phyloP scores from a whole-genome alignment of 306 rosid genomes.

The Inga laurina region DNA sequence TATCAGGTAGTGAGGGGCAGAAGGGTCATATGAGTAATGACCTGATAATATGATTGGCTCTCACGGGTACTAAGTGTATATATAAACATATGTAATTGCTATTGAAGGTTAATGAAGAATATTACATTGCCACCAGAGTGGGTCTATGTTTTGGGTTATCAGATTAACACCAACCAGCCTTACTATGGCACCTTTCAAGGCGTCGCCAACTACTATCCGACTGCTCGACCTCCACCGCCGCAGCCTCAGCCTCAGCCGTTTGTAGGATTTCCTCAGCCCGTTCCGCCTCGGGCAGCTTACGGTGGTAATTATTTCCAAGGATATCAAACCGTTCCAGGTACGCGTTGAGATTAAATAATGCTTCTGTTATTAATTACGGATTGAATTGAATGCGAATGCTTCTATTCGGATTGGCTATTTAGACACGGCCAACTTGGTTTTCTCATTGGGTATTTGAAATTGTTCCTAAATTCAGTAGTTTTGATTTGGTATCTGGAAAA shows the following conservation, averaged over 20 bases:
- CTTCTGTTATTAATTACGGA: background rate
- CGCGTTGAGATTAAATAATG: background rate
- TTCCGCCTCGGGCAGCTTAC: slow-evolving; percentile 32
- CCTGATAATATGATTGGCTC: too few species aligned
- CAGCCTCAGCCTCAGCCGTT: slow-evolving; percentile 38
- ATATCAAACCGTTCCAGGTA: slow-evolving; percentile 58
- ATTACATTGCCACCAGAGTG: too few species aligned
- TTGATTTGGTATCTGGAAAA: background rate
- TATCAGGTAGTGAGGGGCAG: too few species aligned
- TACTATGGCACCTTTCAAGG: slow-evolving; percentile 91
- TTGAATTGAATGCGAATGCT: background rate
- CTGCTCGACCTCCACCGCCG: slow-evolving; percentile 38
- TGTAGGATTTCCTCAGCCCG: slow-evolving; percentile 56
- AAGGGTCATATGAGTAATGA: too few species aligned
- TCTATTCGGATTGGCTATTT: background rate
- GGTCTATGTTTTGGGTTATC: too few species aligned
- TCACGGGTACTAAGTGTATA: too few species aligned
- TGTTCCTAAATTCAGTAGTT: background rate
- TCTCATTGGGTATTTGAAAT: background rate
- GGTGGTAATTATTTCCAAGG: slow-evolving; percentile 49
- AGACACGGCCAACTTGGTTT: background rate
- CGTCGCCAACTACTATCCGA: slow-evolving; percentile 67
- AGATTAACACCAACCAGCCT: slow-evolving; percentile 39
- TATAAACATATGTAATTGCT: too few species aligned
- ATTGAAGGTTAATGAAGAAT: too few species aligned